A percentile compares a stretch with the other conserved stretches of the same genome.
These are phyloP conservation scores for Yamadazyma jaroonii DNA, from an alignment of 1,139 yeast species.

Conservation along the genomic window DNA sequence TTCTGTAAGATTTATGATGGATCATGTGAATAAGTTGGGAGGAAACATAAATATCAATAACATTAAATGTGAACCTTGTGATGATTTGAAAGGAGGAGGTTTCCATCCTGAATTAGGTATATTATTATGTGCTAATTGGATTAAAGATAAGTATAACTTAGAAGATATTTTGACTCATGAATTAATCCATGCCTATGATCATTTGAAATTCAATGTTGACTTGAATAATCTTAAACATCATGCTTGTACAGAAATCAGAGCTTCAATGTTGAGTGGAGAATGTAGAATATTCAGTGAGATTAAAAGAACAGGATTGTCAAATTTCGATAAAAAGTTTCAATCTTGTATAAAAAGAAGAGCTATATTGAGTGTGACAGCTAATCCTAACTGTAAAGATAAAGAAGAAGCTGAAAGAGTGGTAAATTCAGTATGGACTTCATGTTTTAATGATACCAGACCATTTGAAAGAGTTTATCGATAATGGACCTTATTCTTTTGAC, in stretches of 20 bases:
- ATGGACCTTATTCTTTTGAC: not conserved
- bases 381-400: constrained; percentile 72
- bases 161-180: constrained; percentile 94
- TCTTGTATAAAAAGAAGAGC: constrained; percentile 90
- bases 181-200: constrained; percentile 89
- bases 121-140: constrained; percentile 80
- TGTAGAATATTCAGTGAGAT: constrained; percentile 90
- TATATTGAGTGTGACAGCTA: constrained; percentile 73
- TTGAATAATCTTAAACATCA: constrained; percentile 85
- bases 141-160: constrained; percentile 73
- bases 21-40: constrained; percentile 72
- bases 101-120: constrained; percentile 89
- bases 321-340: constrained; percentile 82
- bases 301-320: constrained; percentile 57
- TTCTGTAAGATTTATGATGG: constrained; percentile 81
- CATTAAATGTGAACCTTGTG: constrained; percentile 82
- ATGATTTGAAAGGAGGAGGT: constrained; percentile 87
- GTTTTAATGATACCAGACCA: constrained; percentile 94
- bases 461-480: constrained; percentile 75
- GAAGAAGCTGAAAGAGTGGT: constrained; percentile 80
- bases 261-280: constrained; percentile 91
- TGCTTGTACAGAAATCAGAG: constrained; percentile 96
- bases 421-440: constrained; percentile 85
- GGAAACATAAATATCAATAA: constrained; percentile 45
- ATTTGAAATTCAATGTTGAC: constrained; percentile 81